phyloP scores from a whole-genome alignment of 2,329 filamentous ascomycete genomes.

The Eutypella sp. region DNA sequence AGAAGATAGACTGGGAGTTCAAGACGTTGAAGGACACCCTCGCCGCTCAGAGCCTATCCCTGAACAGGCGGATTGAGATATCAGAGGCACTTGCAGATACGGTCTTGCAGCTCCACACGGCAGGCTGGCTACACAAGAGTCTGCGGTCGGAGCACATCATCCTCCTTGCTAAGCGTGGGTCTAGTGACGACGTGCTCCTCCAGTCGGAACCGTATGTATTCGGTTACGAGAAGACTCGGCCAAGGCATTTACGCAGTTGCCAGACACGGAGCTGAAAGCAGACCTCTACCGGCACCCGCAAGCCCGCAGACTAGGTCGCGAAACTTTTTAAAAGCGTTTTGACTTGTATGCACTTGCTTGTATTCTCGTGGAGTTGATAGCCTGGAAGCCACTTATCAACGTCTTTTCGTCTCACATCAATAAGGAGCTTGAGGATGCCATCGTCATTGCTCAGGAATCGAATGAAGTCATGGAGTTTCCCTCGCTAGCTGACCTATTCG shows the following conservation, averaged over 20 bases:
- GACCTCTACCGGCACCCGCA: constrained; percentile 17
- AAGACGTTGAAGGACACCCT: constrained; percentile 11
- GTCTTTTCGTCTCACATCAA: neutral
- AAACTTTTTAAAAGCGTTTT: constrained; percentile 17
- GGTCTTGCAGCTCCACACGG: constrained; percentile 24
- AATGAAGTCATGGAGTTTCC: neutral
- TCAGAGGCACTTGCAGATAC: constrained; percentile 17
- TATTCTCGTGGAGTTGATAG: constrained; percentile 9
- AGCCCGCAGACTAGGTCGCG: constrained; percentile 8
- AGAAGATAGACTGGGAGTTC: constrained; percentile 8
- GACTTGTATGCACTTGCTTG: constrained; percentile 16
- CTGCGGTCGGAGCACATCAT: constrained; percentile 24
- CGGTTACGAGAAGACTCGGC: constrained; percentile 14
- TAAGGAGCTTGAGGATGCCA: neutral
- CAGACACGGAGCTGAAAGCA: constrained; percentile 10
- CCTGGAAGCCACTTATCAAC: constrained; percentile 8
- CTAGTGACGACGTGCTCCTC: constrained; percentile 7
- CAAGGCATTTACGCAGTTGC: constrained; percentile 12
- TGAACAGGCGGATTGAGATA: constrained; percentile 13
- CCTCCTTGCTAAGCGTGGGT: constrained; percentile 16
- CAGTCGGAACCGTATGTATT: constrained; percentile 13
- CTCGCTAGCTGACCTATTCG: neutral
- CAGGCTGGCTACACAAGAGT: constrained; percentile 27
- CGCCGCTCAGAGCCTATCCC: constrained; percentile 1
- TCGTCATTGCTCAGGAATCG: neutral